These are phyloP conservation scores for Alternaria ethzedia DNA, from an alignment of 2,329 filamentous ascomycete species.

Conservation along the genomic window DNA sequence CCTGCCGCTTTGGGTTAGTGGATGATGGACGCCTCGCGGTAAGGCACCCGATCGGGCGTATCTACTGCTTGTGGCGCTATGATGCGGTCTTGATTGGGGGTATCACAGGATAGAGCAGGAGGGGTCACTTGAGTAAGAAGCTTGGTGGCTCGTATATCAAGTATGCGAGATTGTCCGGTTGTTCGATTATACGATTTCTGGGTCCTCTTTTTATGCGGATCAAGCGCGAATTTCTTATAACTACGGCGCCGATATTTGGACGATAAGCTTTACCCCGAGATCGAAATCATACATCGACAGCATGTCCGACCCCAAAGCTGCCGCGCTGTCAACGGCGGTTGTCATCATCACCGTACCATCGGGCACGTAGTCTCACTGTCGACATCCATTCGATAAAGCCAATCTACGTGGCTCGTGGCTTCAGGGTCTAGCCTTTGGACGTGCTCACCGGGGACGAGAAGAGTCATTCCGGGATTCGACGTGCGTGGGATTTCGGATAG, in stretches of 20 bases:
- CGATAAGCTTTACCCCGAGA: background rate
- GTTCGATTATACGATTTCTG: background rate
- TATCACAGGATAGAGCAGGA: background rate
- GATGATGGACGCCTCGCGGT: conserved; percentile 16
- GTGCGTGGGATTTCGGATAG: background rate
- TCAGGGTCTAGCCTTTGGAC: background rate
- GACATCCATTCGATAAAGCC: background rate
- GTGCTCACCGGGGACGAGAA: background rate
- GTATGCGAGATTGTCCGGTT: background rate
- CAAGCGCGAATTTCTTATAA: too few relatives aligned
- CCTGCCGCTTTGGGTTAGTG: conserved; percentile 8
- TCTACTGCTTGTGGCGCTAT: conserved; percentile 5
- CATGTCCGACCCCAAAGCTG: conserved; percentile 23
- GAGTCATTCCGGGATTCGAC: too few relatives aligned
- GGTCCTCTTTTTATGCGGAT: background rate
- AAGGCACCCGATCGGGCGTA: conserved; percentile 19
- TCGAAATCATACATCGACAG: background rate
- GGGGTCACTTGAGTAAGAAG: background rate
- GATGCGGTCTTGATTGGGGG: conserved; percentile 3
- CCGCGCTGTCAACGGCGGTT: conserved; percentile 24
- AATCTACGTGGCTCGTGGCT: background rate
- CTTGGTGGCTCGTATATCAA: background rate
- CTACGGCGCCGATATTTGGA: background rate
- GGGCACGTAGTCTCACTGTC: background rate
- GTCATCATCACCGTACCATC: conserved; percentile 25